Percentiles rank a stretch among this genome's conserved stretches.
Conservation (phyloP, 2,329 filamentous ascomycete genomes). For the Alternaria triticina region DNA sequence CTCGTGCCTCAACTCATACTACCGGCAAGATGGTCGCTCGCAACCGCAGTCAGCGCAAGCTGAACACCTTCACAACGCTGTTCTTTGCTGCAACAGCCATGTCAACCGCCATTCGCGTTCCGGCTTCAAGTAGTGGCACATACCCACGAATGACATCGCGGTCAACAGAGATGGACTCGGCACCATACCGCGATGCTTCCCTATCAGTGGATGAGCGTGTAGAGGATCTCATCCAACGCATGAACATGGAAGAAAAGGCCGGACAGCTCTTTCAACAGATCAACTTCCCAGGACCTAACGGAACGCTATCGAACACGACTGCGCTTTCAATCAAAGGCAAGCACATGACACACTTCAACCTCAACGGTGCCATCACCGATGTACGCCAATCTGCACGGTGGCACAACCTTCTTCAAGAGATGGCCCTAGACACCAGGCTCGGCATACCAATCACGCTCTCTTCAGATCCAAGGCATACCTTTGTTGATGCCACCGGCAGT, state of each 20-base stretch:
- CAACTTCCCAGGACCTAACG: constrained; percentile 41
- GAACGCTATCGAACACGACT: constrained; percentile 42
- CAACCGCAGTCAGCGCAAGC: constrained; percentile 15
- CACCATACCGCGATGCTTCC: constrained; percentile 47
- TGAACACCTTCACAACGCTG: constrained; percentile 19
- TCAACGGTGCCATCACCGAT: constrained; percentile 54
- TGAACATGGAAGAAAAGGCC: constrained; percentile 58
- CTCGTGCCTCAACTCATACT: constrained; percentile 1
- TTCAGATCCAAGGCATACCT: constrained; percentile 56
- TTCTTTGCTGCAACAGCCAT: constrained; percentile 21
- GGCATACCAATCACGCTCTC: constrained; percentile 59
- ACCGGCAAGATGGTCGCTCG: constrained; percentile 14
- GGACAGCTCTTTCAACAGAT: constrained; percentile 57
- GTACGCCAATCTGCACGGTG: constrained; percentile 47
- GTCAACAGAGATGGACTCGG: constrained; percentile 13
- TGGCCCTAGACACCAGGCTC: constrained; percentile 54
- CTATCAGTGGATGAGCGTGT: constrained; percentile 56
- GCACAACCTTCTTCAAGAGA: constrained; percentile 52
- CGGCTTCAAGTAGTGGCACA: neutral
- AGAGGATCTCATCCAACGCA: constrained; percentile 53
- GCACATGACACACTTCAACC: constrained; percentile 56
- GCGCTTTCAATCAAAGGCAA: constrained; percentile 45
- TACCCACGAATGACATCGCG: constrained; percentile 6
- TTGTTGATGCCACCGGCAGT: constrained; percentile 53
- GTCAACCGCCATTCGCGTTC: constrained; percentile 16